Evolutionary conservation across 1,139 yeast species (phyloP).

Genomic region (Pichia sp.): DNA sequence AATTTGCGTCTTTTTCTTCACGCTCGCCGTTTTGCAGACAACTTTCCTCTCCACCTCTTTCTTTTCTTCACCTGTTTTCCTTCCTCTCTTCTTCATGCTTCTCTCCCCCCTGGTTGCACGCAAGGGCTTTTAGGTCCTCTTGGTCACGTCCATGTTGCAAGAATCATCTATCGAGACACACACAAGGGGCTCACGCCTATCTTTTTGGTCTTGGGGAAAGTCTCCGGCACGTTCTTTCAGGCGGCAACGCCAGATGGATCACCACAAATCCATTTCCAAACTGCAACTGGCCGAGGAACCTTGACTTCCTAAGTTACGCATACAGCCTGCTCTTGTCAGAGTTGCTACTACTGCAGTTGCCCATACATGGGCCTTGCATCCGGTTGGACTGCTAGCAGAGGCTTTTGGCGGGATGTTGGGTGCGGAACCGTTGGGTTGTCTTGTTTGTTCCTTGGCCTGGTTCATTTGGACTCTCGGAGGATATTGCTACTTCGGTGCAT

Average conservation of each 20-base stretch:
- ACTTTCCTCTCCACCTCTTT: background rate
- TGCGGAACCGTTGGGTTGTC: background rate
- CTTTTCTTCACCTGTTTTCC: constrained; percentile 1
- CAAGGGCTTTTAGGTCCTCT: background rate
- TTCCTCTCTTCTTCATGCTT: constrained; percentile 27
- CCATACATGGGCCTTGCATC: constrained; percentile 5
- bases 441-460: background rate
- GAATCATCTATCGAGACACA: constrained; percentile 28
- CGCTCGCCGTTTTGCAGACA: constrained; percentile 1
- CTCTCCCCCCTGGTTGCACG: constrained; percentile 12
- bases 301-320: background rate
- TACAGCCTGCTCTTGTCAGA: background rate
- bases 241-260: constrained; percentile 26
- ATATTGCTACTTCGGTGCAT: constrained; percentile 4
- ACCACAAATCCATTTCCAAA: constrained; percentile 16
- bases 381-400: constrained; percentile 1
- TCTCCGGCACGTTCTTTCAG: constrained; percentile 28
- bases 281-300: background rate
- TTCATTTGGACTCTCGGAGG: background rate
- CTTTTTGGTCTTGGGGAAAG: constrained; percentile 26
- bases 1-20: background rate
- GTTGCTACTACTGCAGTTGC: background rate
- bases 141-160: constrained; percentile 18
- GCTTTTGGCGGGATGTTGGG: background rate
- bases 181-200: constrained; percentile 18